Conservation (phyloP, 805 yeast species). For the Kluyveromyces starmeri region DNA sequence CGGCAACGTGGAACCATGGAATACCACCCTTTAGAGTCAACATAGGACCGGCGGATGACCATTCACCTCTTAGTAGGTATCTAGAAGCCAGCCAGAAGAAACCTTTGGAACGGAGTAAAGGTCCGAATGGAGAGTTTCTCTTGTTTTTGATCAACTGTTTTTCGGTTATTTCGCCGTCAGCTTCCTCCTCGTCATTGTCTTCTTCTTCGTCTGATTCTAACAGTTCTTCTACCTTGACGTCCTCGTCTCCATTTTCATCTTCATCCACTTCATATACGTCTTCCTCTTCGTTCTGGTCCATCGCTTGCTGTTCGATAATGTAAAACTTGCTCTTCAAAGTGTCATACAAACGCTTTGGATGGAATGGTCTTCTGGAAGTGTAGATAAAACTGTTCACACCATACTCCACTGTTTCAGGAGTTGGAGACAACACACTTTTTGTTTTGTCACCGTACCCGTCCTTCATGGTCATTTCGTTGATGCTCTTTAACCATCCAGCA, state of each 20-base stretch:
- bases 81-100: slow-evolving; percentile 39
- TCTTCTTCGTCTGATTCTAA: slow-evolving; percentile 28
- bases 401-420: slow-evolving; percentile 40
- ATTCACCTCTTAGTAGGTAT: slow-evolving; percentile 34
- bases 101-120: slow-evolving; percentile 35
- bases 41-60: slow-evolving; percentile 39
- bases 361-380: slow-evolving; percentile 35
- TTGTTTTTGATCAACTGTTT: slow-evolving; percentile 30
- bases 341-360: slow-evolving; percentile 35
- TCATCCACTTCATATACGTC: slow-evolving; percentile 38
- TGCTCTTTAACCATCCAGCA: slow-evolving; percentile 38
- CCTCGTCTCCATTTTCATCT: slow-evolving; percentile 30
- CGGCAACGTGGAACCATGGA: slow-evolving; percentile 35
- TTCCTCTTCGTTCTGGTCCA: slow-evolving; percentile 18
- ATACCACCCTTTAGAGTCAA: slow-evolving; percentile 34
- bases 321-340: slow-evolving; percentile 32
- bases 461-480: slow-evolving; percentile 32
- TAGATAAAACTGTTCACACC: slow-evolving; percentile 38
- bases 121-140: slow-evolving; percentile 30
- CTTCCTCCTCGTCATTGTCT: slow-evolving; percentile 25
- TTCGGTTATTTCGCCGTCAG: slow-evolving; percentile 26
- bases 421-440: slow-evolving; percentile 28
- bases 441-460: slow-evolving; percentile 24
- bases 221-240: slow-evolving; percentile 12
- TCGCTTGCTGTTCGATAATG: slow-evolving; percentile 35